Percentiles rank a stretch among this genome's conserved stretches.
Conservation (phyloP, 805 yeast species). For the Tetrapisispora arboricola region DNA sequence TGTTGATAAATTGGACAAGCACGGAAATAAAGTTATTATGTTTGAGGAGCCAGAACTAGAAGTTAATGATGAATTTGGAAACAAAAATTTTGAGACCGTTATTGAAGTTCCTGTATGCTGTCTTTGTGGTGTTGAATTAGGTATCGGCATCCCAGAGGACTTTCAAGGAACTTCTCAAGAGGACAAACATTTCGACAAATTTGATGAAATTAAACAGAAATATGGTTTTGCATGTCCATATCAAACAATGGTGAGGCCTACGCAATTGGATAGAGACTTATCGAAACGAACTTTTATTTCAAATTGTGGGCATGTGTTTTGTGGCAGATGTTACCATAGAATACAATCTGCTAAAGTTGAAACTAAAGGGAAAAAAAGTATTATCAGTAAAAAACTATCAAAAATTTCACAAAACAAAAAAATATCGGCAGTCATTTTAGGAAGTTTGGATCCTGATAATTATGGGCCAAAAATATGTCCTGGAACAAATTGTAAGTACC, state of each 20-base stretch:
- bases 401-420: neutral
- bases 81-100: conserved; percentile 18
- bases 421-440: conserved; percentile 7
- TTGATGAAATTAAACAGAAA: conserved; percentile 26
- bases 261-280: conserved; percentile 45
- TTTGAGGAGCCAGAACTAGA: conserved; percentile 5
- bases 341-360: conserved; percentile 36
- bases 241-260: conserved; percentile 42
- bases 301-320: conserved; percentile 74
- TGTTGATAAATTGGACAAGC: conserved; percentile 10
- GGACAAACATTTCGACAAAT: conserved; percentile 16
- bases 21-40: conserved; percentile 8
- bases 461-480: conserved; percentile 54
- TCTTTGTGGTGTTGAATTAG: conserved; percentile 63
- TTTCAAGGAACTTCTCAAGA: conserved; percentile 27
- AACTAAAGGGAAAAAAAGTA: conserved; percentile 16
- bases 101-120: conserved; percentile 43
- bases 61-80: conserved; percentile 7
- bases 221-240: conserved; percentile 51
- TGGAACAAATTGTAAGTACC: conserved; percentile 38
- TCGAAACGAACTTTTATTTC: conserved; percentile 58
- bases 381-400: conserved; percentile 10
- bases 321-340: conserved; percentile 74
- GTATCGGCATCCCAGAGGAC: conserved; percentile 56
- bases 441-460: conserved; percentile 32